Evolutionary conservation across 345 rosid genomes (phyloP).

Genomic region (Eutrema japonicum): DNA sequence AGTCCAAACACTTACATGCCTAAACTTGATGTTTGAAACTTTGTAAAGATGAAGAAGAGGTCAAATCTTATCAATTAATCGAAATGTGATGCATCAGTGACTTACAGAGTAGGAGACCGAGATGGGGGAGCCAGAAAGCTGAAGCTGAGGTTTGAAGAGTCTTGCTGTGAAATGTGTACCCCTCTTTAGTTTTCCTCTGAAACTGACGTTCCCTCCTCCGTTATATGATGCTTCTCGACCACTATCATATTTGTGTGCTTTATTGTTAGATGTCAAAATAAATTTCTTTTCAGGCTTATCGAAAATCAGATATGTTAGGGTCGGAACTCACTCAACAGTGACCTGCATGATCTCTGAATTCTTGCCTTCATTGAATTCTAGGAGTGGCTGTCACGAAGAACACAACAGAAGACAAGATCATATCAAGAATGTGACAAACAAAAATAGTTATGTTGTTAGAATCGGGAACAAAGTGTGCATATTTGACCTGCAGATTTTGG

Average conservation of each 20-base stretch:
- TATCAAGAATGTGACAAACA: background rate
- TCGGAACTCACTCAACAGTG: constrained; percentile 65
- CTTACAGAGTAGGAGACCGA: constrained; percentile 70
- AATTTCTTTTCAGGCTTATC: background rate
- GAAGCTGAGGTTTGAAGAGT: constrained; percentile 65
- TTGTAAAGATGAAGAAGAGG: constrained; percentile 10
- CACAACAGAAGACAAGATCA: constrained; percentile 19
- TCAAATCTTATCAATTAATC: background rate
- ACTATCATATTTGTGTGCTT: constrained; percentile 42
- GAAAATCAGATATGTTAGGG: constrained; percentile 4
- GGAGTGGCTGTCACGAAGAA: constrained; percentile 59
- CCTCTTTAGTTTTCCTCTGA: constrained; percentile 67
- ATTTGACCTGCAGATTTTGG: constrained; percentile 70
- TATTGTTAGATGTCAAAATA: constrained; percentile 6
- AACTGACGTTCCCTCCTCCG: constrained; percentile 78
- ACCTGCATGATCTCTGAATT: constrained; percentile 51
- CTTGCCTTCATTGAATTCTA: constrained; percentile 48
- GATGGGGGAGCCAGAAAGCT: constrained; percentile 50
- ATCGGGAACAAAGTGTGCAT: background rate
- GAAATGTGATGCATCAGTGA: constrained; percentile 11
- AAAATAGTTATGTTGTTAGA: background rate
- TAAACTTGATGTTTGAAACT: background rate
- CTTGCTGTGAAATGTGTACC: constrained; percentile 50
- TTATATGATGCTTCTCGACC: constrained; percentile 61
- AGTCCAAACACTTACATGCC: constrained; percentile 5